Evolutionary conservation across 441 rosid genomes (phyloP).

Genomic region (Mallotus repandus): DNA sequence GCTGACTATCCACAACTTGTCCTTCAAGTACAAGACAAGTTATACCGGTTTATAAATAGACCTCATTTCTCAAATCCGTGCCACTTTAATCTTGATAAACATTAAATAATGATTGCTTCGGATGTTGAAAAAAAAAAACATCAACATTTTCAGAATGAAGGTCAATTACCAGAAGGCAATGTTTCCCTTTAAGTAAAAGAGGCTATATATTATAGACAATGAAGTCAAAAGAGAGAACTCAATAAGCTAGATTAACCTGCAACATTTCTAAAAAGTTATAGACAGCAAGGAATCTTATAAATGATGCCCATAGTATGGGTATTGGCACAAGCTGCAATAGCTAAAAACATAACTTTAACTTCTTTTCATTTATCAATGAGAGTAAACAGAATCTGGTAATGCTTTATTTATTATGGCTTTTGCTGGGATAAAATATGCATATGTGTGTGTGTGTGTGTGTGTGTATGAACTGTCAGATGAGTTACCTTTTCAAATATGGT

Average conservation of each 20-base stretch:
- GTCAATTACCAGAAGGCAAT: background rate
- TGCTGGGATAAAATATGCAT: background rate
- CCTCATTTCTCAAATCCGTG: background rate
- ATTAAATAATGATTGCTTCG: background rate
- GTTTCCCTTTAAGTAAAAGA: background rate
- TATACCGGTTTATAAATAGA: background rate
- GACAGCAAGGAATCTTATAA: too few relatives aligned
- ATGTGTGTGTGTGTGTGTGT: background rate
- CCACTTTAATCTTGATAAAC: background rate
- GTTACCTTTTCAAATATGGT: slow-evolving; percentile 91
- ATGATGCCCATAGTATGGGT: too few relatives aligned
- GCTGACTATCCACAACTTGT: background rate
- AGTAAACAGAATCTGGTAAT: background rate
- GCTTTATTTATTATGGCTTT: slow-evolving; percentile 8
- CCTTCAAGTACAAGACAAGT: background rate
- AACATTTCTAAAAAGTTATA: too few relatives aligned
- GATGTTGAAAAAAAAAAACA: background rate
- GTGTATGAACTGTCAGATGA: slow-evolving; percentile 3
- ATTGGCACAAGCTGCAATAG: background rate
- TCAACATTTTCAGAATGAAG: background rate
- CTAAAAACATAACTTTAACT: background rate
- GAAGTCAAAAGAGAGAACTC: background rate
- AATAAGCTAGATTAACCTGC: background rate
- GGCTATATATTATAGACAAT: background rate
- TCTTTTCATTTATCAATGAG: background rate